Evolutionary conservation across 2,329 filamentous ascomycete genomes (phyloP), one percentile per base, ranked within the genome.

Genomic region (Ophiostoma novo-ulmi): DNA sequence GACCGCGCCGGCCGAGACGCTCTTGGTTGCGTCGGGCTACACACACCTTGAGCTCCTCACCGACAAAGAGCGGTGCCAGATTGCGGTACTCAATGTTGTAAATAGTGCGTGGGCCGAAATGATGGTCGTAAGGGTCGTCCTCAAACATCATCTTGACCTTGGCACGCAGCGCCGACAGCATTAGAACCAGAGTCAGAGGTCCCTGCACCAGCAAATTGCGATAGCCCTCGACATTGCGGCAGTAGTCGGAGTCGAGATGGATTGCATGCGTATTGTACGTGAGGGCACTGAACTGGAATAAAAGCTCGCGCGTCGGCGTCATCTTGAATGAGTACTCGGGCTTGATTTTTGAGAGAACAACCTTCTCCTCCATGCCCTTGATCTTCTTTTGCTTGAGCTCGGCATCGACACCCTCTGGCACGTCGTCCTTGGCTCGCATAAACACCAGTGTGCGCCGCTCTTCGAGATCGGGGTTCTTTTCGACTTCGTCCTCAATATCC

Each of bases 231-330:
- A 89, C 82, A 14, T 86, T 81, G 55, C 85, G 85, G 69, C 88
- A 89, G 80, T 92, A 96, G 63, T 84, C 77, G 1, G 84, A 85
- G 78, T 97, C 91, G 31, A 97, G 84, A 80, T 99, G 95, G 75
- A 99, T 97, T 20, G 86, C 84, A 80, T 99, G 95, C 1, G 93
- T 92, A 79, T 99, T 99, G 82, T 93, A 94, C 2, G 91, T 94
- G 44, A 99, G 86, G 0, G 93, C 93, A 26, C 91, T 95, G 82
- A 94, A 98, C 71, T 94, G 88, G 81, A 97, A 97, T 70, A 99
- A 87, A 5, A 97, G 85, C 5, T 85, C 82, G 2, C 86, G 83
- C 2, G 89, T 89, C 0, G 93, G 92, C 0, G 81, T 85, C 35
- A 97, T 80, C 0, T 81, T 80, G 75, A 91, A 77, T 31, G 77